Conservation (phyloP, 2,329 filamentous ascomycete species). For the Furcasterigmium furcatum region DNA sequence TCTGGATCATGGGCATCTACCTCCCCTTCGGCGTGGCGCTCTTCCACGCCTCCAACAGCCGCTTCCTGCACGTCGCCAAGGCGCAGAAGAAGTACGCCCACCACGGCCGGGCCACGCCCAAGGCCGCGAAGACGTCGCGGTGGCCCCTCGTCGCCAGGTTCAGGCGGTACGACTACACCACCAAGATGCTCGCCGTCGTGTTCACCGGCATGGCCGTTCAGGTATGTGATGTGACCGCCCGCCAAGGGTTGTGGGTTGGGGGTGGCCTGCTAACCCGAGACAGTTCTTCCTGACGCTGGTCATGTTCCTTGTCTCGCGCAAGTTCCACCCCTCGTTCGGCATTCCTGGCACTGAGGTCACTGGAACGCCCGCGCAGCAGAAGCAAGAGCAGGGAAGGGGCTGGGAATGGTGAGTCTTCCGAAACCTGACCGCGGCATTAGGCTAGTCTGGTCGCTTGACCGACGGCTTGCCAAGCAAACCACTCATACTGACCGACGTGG, state of each 20-base stretch:
- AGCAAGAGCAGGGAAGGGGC: constrained; percentile 44
- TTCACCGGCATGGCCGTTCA: constrained; percentile 52
- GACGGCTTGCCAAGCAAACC: too few relatives aligned
- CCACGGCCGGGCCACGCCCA: constrained; percentile 7
- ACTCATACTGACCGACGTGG: too few relatives aligned
- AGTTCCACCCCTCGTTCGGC: constrained; percentile 61
- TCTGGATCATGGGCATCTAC: constrained; percentile 65
- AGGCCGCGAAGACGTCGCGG: constrained; percentile 7
- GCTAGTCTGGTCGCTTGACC: too few relatives aligned
- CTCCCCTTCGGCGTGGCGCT: constrained; percentile 63
- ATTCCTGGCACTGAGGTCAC: constrained; percentile 59
- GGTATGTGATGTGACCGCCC: constrained; percentile 44
- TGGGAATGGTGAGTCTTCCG: constrained; percentile 56
- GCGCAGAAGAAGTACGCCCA: constrained; percentile 9
- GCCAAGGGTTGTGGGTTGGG: too few relatives aligned
- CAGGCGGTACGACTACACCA: constrained; percentile 39
- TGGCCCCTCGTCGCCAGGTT: constrained; percentile 30
- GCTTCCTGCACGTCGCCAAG: constrained; percentile 32
- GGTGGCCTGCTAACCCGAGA: too few relatives aligned
- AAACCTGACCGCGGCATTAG: not conserved
- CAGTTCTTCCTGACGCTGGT: constrained; percentile 56
- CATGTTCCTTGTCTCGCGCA: constrained; percentile 61
- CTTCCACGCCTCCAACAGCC: constrained; percentile 62
- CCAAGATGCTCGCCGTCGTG: constrained; percentile 47
- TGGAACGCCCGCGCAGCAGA: constrained; percentile 49